These are phyloP conservation scores for Dactylellina sp. DNA, from an alignment of 2,329 filamentous ascomycete genomes.

Conservation along the genomic window DNA sequence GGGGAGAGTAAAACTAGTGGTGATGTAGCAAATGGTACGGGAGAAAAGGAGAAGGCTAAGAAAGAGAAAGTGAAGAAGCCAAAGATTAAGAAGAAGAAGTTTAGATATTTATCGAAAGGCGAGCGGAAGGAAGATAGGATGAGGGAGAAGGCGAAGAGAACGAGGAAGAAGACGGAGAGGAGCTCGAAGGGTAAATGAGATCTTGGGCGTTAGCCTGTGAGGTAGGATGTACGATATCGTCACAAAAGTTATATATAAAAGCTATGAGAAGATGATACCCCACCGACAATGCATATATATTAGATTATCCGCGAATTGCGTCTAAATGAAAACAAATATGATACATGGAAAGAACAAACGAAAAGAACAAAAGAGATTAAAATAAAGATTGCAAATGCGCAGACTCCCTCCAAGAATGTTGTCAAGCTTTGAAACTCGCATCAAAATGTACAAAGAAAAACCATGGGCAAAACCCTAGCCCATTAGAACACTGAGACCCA, in stretches of 20 bases:
- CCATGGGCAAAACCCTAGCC: background rate
- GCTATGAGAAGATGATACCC: constrained; percentile 2
- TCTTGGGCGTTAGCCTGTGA: background rate
- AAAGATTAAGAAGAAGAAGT: constrained; percentile 90
- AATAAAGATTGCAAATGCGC: background rate
- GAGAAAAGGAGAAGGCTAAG: constrained; percentile 61
- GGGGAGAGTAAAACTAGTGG: constrained; percentile 37
- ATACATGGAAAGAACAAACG: constrained; percentile 7
- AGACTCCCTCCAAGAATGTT: background rate
- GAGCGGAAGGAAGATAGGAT: constrained; percentile 75
- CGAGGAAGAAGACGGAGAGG: constrained; percentile 67
- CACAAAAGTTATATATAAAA: background rate
- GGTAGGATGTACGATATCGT: background rate
- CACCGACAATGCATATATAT: background rate
- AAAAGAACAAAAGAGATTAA: background rate
- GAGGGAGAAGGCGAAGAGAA: constrained; percentile 77
- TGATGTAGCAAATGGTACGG: background rate
- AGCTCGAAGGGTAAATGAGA: background rate
- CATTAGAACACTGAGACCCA: no score
- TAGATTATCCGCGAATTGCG: constrained; percentile 6
- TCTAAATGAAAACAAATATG: background rate
- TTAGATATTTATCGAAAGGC: constrained; percentile 88
- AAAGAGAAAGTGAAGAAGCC: constrained; percentile 66
- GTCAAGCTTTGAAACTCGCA: no score
- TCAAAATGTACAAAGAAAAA: background rate